Base-by-base conservation (phyloP, 2,329 filamentous ascomycete species). In the Neofusicoccum parvum region DNA sequence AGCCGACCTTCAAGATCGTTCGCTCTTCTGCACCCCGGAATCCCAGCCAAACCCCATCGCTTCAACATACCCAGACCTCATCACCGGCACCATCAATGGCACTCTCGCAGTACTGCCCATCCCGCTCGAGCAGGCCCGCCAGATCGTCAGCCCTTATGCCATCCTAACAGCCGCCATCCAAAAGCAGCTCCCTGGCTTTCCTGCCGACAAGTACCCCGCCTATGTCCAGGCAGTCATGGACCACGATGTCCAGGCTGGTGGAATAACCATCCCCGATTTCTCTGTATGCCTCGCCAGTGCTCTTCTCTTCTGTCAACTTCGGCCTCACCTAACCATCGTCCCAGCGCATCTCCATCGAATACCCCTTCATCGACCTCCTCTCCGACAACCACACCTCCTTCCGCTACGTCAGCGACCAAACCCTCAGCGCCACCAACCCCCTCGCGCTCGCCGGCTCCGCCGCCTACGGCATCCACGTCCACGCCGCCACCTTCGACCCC, bases 321-420 rank as follows among this genome's bases (percentile, higher is more conserved):
- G 11, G 1, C n/a, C 53, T 65, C 27, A 62, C 64, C 69, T 72
- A 64, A 74, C 69, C 34, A 23, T 12, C 17, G 7, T 7, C 3
- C 11, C 62, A 86, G 84, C 82, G 81, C 43, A 75, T 81, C 17
- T 80, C 81, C 9, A 80, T 85, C 67, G 81, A 84, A 68, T 87
- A 86, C 65, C 85, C 85, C 0, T 87, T 87, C 71, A 66, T 87
- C 43, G 85, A 86, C 70, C 70, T 85, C 5, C 74, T 85, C 2
- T 77, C 78, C 58, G 83, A 86, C 72, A 81, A 81, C 39, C 74
- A 79, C 67, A 82, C 82, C 1, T 81, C 80, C 2, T 87, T 86
- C 75, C 81, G 81, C 45, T 86, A 82, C 79, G 78, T 78, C 0
- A 80, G 80, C 0, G 78, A 79, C 2, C 78, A 84, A 62, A 73